Evolutionary conservation across 306 rosid genomes (phyloP).

Genomic region (Astragalus glycyphyllos): DNA sequence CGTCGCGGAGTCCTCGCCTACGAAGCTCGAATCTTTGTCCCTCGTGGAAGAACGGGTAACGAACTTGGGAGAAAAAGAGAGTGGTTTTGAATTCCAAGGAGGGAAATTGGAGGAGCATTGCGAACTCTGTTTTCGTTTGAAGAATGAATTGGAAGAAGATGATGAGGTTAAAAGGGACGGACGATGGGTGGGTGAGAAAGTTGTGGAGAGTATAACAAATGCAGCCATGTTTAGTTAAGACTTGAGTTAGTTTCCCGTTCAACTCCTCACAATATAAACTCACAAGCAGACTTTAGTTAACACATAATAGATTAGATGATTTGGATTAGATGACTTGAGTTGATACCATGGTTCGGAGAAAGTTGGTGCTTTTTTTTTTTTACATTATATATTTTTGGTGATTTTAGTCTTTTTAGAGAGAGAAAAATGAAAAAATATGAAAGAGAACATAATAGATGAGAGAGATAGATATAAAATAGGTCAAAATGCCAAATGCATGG

Average conservation of each 20-base stretch:
- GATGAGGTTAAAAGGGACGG: conserved; percentile 6
- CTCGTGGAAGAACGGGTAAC: conserved; percentile 43
- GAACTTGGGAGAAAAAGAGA: conserved; percentile 29
- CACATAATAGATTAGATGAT: too few species aligned
- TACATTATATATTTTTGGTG: too few species aligned
- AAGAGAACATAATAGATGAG: too few species aligned
- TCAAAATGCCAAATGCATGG: too few species aligned
- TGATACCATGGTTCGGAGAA: too few species aligned
- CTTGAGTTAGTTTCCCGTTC: not conserved
- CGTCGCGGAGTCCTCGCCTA: conserved; percentile 79
- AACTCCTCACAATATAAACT: not conserved
- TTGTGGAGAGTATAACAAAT: conserved; percentile 38
- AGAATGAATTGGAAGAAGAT: conserved; percentile 1
- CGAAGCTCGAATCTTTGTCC: conserved; percentile 27
- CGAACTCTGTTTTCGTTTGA: conserved; percentile 22
- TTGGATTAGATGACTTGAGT: too few species aligned
- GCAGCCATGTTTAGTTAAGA: conserved; percentile 46
- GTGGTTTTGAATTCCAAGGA: conserved; percentile 2
- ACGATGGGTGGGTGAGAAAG: conserved; percentile 36
- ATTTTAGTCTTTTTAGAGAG: too few species aligned
- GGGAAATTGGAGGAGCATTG: not conserved
- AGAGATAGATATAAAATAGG: too few species aligned
- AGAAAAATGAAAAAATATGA: too few species aligned
- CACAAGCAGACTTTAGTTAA: too few species aligned
- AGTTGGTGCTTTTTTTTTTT: too few species aligned